Percentiles rank a stretch among this genome's conserved stretches.
Conservation (phyloP, 192 early-diverging fungal genomes). For the Coemansia sp. region DNA sequence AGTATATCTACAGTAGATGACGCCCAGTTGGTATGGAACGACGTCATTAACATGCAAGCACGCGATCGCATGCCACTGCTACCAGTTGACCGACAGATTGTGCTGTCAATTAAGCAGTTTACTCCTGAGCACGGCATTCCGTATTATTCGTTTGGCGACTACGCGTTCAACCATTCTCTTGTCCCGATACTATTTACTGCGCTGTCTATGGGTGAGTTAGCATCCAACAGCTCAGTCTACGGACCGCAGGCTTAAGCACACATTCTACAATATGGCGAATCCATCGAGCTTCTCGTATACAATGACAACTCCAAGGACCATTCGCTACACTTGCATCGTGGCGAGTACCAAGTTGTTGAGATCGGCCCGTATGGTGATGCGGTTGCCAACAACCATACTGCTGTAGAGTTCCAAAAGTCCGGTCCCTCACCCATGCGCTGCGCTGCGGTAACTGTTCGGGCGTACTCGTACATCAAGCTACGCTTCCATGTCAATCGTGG, state of each 20-base stretch:
- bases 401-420: slow-evolving; percentile 31
- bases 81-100: background rate
- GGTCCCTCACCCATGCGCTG: slow-evolving; percentile 59
- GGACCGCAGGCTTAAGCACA: slow-evolving; percentile 9
- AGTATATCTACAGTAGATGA: background rate
- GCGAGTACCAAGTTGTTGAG: slow-evolving; percentile 18
- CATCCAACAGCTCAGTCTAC: background rate
- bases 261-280: slow-evolving; percentile 1
- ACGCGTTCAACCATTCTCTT: background rate
- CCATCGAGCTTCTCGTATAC: slow-evolving; percentile 3
- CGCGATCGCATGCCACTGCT: background rate
- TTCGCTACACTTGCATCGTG: slow-evolving; percentile 13
- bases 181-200: slow-evolving; percentile 13
- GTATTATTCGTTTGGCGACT: background rate
- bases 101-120: background rate
- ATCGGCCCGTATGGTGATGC: slow-evolving; percentile 9
- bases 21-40: background rate
- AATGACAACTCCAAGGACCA: slow-evolving; percentile 12
- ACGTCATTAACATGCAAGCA: background rate
- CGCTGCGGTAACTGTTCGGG: background rate
- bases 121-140: background rate
- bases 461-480: slow-evolving; percentile 7
- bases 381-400: background rate
- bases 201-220: slow-evolving; percentile 1
- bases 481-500: background rate